Evolutionary conservation across 2,329 filamentous ascomycete genomes (phyloP).

Genomic region (Thelonectria olida): DNA sequence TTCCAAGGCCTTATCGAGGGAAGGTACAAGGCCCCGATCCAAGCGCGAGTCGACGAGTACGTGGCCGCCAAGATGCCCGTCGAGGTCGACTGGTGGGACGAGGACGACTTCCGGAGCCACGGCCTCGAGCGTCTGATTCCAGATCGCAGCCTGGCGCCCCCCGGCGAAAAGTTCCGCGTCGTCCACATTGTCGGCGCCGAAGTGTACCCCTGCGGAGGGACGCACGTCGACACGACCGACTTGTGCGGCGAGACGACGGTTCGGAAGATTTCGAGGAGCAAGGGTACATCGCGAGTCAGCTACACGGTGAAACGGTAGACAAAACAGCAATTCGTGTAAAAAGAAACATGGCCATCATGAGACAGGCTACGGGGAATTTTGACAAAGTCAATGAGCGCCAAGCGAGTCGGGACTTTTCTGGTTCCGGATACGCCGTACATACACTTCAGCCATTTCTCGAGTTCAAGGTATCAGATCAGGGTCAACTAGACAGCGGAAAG

Average conservation of each 20-base stretch:
- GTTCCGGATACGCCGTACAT: too few species aligned
- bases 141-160: constrained; percentile 46
- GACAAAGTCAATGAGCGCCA: background rate
- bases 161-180: constrained; percentile 67
- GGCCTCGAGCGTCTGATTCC: constrained; percentile 66
- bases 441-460: background rate
- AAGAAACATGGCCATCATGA: background rate
- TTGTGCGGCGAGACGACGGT: constrained; percentile 69
- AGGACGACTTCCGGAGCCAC: constrained; percentile 65
- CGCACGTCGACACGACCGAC: constrained; percentile 71
- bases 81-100: constrained; percentile 72
- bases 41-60: constrained; percentile 67
- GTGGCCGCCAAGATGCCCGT: constrained; percentile 65
- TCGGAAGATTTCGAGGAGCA: constrained; percentile 65
- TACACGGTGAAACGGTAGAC: constrained; percentile 25
- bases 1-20: constrained; percentile 74
- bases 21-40: constrained; percentile 69
- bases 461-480: background rate
- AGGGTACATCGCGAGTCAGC: constrained; percentile 37
- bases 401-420: background rate
- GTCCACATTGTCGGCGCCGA: constrained; percentile 75
- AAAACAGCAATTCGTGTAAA: too few species aligned
- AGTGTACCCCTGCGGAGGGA: constrained; percentile 79
- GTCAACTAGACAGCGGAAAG: background rate
- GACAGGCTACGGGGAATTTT: background rate